These are phyloP conservation scores for Malus hybrid DNA, from an alignment of 331 rosid genomes.

Conservation along the genomic window DNA sequence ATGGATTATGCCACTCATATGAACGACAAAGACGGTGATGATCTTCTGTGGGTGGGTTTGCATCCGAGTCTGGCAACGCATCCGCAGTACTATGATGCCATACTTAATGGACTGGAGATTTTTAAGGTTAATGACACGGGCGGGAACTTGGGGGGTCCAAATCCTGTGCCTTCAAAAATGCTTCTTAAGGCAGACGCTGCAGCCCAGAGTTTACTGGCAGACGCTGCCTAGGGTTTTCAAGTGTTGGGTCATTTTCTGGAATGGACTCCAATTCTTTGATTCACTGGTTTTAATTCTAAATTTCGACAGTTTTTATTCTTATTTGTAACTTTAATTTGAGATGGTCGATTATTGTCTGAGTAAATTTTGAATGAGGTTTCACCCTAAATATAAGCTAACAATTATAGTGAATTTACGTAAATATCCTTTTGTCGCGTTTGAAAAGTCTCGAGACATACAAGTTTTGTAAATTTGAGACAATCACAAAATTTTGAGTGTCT, in stretches of 20 bases:
- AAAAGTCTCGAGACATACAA: too few relatives aligned
- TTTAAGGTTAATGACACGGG: constrained; percentile 27
- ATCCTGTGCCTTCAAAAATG: constrained; percentile 31
- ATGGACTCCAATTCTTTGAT: background rate
- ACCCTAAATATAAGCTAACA: too few relatives aligned
- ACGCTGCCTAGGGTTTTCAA: background rate
- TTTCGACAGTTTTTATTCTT: background rate
- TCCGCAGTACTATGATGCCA: constrained; percentile 29
- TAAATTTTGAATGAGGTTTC: too few relatives aligned
- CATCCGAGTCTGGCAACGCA: constrained; percentile 16
- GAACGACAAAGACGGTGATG: constrained; percentile 6
- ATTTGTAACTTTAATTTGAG: too few relatives aligned
- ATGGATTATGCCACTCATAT: constrained; percentile 30
- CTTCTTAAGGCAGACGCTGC: background rate
- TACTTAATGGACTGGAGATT: constrained; percentile 42
- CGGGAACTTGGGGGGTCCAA: constrained; percentile 28
- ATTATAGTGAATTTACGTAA: too few relatives aligned
- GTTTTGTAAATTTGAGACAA: too few relatives aligned
- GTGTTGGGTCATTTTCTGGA: background rate
- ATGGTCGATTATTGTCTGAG: too few relatives aligned
- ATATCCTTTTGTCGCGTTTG: too few relatives aligned
- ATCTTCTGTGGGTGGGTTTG: constrained; percentile 32
- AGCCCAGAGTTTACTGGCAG: background rate
- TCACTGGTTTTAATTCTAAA: background rate
- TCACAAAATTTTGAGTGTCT: background rate